Evolutionary conservation across 352 stramenopile genomes (phyloP).

Genomic region (Phytophthora fragariae): DNA sequence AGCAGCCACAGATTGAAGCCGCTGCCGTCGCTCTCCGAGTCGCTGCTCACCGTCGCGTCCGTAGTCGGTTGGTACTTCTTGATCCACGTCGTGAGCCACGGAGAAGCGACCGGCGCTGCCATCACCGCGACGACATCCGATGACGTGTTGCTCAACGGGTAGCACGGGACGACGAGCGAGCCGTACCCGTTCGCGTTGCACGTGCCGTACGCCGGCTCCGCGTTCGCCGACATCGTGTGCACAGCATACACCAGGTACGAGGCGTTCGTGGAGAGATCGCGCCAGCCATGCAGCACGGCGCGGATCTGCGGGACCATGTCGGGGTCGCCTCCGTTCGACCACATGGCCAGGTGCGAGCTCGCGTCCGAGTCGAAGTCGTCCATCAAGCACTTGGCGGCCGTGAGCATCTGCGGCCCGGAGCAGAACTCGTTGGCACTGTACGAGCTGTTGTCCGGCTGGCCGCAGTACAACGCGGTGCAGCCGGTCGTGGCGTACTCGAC

Average conservation of each 20-base stretch:
- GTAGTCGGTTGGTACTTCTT: conserved; percentile 35
- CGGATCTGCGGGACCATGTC: conserved; percentile 37
- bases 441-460: conserved; percentile 26
- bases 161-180: conserved; percentile 54
- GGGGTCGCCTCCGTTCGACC: conserved; percentile 40
- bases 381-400: conserved; percentile 39
- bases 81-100: conserved; percentile 41
- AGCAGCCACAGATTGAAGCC: conserved; percentile 37
- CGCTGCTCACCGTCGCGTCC: conserved; percentile 27
- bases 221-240: conserved; percentile 33
- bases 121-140: conserved; percentile 35
- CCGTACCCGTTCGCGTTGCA: conserved; percentile 42
- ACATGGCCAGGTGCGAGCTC: conserved; percentile 40
- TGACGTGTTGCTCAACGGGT: conserved; percentile 35
- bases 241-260: conserved; percentile 42
- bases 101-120: conserved; percentile 24
- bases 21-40: conserved; percentile 14
- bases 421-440: conserved; percentile 35
- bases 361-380: conserved; percentile 38
- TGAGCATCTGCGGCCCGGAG: conserved; percentile 42
- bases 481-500: conserved; percentile 40
- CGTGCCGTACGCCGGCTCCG: conserved; percentile 37
- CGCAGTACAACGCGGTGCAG: conserved; percentile 45
- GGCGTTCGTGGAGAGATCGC: conserved; percentile 30
- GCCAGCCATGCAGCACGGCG: conserved; percentile 36